A percentile compares a stretch with the other conserved stretches of the same genome.
phyloP scores from a whole-genome alignment of 495 filamentous ascomycete genomes.

The Lasiosphaeria miniovina region DNA sequence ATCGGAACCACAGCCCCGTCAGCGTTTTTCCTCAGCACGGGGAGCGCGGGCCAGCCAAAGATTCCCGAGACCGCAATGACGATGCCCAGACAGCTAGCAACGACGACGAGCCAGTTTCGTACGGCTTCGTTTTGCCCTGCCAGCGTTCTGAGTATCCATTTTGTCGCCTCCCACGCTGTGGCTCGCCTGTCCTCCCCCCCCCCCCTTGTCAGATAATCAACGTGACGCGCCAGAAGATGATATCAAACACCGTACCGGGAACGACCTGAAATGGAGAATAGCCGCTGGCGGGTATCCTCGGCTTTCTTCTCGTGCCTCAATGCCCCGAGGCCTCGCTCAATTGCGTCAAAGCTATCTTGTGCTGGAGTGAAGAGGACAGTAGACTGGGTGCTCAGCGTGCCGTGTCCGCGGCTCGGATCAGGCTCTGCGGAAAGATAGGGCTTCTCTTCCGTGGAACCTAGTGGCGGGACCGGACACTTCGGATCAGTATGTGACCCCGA shows the following conservation, averaged over 20 bases:
- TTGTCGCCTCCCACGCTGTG: neutral
- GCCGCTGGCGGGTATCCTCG: neutral
- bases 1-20: neutral
- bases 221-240: too few species aligned
- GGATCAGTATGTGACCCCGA: slow-evolving; percentile 12
- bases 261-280: neutral
- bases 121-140: slow-evolving; percentile 7
- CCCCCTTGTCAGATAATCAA: neutral
- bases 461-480: neutral
- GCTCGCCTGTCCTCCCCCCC: neutral
- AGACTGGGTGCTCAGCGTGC: neutral
- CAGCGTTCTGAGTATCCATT: neutral
- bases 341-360: slow-evolving; percentile 3
- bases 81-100: slow-evolving; percentile 9
- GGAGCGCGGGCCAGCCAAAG: slow-evolving; percentile 11
- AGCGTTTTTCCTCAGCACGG: neutral
- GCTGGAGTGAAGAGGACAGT: slow-evolving; percentile 5
- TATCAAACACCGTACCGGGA: too few species aligned
- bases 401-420: neutral
- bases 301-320: slow-evolving; percentile 4
- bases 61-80: slow-evolving; percentile 11
- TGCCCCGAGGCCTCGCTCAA: slow-evolving; percentile 9
- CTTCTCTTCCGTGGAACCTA: neutral
- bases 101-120: slow-evolving; percentile 8
- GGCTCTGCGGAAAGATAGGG: neutral